phyloP scores from a whole-genome alignment of 352 stramenopile species.

The Globisporangium apiculatum region DNA sequence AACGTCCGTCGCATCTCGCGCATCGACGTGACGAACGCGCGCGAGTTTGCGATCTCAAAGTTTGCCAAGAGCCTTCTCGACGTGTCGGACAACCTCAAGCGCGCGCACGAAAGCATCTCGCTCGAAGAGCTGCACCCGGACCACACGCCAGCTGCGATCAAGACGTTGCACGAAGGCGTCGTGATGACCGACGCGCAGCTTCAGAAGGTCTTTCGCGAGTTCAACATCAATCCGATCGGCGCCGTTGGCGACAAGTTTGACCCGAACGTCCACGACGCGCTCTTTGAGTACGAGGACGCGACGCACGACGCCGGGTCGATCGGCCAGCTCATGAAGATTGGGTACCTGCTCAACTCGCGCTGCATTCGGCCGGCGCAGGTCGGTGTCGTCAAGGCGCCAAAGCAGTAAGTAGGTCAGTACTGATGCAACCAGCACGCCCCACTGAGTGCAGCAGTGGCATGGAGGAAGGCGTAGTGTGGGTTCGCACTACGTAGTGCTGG shows the following conservation, averaged over 20 bases:
- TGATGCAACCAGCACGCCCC: neutral
- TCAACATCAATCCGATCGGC: conserved; percentile 90
- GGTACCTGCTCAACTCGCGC: conserved; percentile 95
- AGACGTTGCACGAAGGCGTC: conserved; percentile 79
- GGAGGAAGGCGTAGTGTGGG: no score
- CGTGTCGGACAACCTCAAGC: conserved; percentile 96
- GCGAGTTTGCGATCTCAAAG: conserved; percentile 93
- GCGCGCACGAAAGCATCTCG: conserved; percentile 88
- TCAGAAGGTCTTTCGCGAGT: conserved; percentile 93
- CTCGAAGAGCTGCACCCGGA: conserved; percentile 65
- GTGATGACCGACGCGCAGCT: conserved; percentile 95
- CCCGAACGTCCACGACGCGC: conserved; percentile 96
- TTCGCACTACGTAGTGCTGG: no score
- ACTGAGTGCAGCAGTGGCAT: no score
- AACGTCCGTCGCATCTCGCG: conserved; percentile 95
- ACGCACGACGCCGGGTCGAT: conserved; percentile 87
- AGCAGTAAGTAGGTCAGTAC: conserved; percentile 7
- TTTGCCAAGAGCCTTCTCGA: conserved; percentile 97
- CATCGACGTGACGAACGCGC: conserved; percentile 91
- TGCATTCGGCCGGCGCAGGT: conserved; percentile 96
- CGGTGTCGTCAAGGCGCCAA: conserved; percentile 69
- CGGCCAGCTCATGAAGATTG: conserved; percentile 95
- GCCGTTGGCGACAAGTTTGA: conserved; percentile 95
- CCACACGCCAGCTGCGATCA: conserved; percentile 59
- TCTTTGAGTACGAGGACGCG: conserved; percentile 96